Evolutionary conservation across 768 basidiomycete genomes (phyloP).

Genomic region (Melanogaster broomeanus): DNA sequence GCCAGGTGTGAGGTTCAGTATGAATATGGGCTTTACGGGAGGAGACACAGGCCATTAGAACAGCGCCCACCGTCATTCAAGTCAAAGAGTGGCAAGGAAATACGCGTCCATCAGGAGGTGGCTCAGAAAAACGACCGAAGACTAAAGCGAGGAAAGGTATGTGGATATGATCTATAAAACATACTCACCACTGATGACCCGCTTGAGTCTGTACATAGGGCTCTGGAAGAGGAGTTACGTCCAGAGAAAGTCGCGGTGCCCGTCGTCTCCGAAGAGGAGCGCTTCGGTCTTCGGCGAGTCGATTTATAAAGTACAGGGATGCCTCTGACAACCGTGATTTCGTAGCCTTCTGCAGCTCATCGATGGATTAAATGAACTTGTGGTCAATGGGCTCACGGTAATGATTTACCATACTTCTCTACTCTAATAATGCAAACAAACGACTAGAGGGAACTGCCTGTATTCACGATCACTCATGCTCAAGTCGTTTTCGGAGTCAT

Average conservation of each 20-base stretch:
- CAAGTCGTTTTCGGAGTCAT: conserved; percentile 74
- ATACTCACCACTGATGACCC: neutral
- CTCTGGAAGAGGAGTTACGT: conserved; percentile 71
- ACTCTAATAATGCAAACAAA: neutral
- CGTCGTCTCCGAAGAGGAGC: conserved; percentile 61
- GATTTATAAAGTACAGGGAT: neutral
- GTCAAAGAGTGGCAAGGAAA: conserved; percentile 59
- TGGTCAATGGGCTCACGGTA: conserved; percentile 52
- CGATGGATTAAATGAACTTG: conserved; percentile 56
- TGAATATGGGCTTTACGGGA: conserved; percentile 71
- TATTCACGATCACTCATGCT: conserved; percentile 72
- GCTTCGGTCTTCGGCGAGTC: conserved; percentile 73
- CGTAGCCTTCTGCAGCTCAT: conserved; percentile 74
- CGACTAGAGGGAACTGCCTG: conserved; percentile 76
- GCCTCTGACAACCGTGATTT: conserved; percentile 1
- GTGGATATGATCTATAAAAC: conserved; percentile 7
- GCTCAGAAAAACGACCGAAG: conserved; percentile 56
- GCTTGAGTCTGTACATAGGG: conserved; percentile 68
- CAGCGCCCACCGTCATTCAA: conserved; percentile 57
- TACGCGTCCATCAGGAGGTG: conserved; percentile 50
- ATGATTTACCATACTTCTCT: conserved; percentile 4
- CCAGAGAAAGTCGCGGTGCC: conserved; percentile 56
- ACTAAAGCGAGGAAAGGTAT: conserved; percentile 57
- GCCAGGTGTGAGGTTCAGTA: conserved; percentile 79
- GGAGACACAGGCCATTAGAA: conserved; percentile 48